phyloP scores from a whole-genome alignment of 805 yeast species.

The Dipodascopsis uninucleata region DNA sequence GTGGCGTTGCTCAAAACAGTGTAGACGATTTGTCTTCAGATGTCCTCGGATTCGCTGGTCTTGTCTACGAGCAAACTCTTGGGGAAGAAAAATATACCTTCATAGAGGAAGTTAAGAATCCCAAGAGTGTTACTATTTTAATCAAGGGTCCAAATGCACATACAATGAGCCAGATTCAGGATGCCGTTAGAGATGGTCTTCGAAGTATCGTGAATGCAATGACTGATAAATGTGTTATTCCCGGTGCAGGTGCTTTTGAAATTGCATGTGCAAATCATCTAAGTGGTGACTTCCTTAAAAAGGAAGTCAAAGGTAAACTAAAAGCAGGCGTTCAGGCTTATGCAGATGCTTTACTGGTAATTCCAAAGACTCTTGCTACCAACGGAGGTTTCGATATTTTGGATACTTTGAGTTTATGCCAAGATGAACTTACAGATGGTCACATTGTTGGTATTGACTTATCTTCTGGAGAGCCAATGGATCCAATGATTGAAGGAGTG shows the following conservation, averaged over 20 bases:
- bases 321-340: constrained; percentile 91
- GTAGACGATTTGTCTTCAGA: constrained; percentile 85
- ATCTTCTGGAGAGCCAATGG: constrained; percentile 90
- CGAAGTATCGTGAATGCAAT: constrained; percentile 91
- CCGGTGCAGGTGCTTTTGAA: constrained; percentile 97
- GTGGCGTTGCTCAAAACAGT: constrained; percentile 96
- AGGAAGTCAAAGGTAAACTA: constrained; percentile 73
- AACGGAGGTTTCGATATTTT: constrained; percentile 93
- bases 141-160: constrained; percentile 92
- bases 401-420: constrained; percentile 82
- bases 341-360: constrained; percentile 82
- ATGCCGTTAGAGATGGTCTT: constrained; percentile 95
- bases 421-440: constrained; percentile 73
- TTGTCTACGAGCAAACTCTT: constrained; percentile 84
- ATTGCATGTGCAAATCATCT: constrained; percentile 74
- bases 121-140: constrained; percentile 85
- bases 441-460: constrained; percentile 87
- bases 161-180: constrained; percentile 86
- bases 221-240: constrained; percentile 78
- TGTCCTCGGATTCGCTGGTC: constrained; percentile 82
- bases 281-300: constrained; percentile 48
- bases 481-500: constrained; percentile 88
- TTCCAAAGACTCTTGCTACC: constrained; percentile 88
- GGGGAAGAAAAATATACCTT: constrained; percentile 98
- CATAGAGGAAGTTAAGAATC: constrained; percentile 81